Base-by-base conservation (phyloP, 768 basidiomycete genomes). In the Mycena metata region DNA sequence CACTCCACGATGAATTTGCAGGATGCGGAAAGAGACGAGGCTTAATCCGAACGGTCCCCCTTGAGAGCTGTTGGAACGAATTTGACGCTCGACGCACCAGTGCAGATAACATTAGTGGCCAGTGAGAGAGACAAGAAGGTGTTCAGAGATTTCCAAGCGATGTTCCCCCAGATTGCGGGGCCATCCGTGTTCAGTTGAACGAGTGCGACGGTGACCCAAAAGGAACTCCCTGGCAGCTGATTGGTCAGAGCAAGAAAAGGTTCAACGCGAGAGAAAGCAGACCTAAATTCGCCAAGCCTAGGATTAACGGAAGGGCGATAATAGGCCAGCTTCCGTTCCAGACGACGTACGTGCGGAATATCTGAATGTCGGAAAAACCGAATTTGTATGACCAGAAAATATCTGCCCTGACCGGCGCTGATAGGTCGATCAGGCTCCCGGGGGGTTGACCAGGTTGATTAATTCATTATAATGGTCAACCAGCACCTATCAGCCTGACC, bases 291-390 rank as follows among this genome's bases (percentile, higher is more conserved):
- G 45, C 46, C 10, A 60, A 13, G 46, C 33, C 47, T 2, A 60
- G 30, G 5, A 60, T 1, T 8, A 13, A 6, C 35, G 59, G 59
- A 17, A 49, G 5, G 13, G 49, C 24, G 45, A 49, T 49, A 15
- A 49, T 17, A 8, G 23, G 19, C 45, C 46, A 49, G 13, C 19
- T 60, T 49, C 58, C 16, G 6, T 56, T 23, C 58, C 58, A 60
- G 12, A 60, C 58, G 21, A 36, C 16, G 30, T 21, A 60, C 3
- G 58, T 60, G 15, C 58, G 45, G 7, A 47, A 60, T 3, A 60
- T 45, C 58, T 60, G 9, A 4, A 10, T 15, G n/a, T 35, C 7
- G 11, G 21, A 42, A n/a, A n/a, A n/a, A n/a, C n/a, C n/a, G n/a
- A n/a, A n/a, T n/a, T n/a, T n/a, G n/a, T n/a, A n/a, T n/a, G n/a